Evolutionary conservation across 352 stramenopile genomes (phyloP), one percentile per base, ranked within the genome.

Genomic region (Globisporangium uncinulatum): DNA sequence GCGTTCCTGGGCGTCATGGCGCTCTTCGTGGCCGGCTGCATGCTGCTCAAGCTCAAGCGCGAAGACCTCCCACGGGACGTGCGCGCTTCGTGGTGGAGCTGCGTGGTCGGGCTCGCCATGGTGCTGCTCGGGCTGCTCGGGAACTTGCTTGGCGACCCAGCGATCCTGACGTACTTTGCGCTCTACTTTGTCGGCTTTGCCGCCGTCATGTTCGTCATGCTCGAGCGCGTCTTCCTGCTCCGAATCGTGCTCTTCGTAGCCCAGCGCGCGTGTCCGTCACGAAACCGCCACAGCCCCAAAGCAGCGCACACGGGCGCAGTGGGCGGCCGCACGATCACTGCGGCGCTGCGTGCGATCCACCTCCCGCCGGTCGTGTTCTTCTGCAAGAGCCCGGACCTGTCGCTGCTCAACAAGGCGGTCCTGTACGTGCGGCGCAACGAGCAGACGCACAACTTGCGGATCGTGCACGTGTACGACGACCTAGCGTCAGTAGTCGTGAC

Each of bases 371-470:
- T 94, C 57, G 62, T 97, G 17, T 97, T 96, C 65, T 96, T 95
- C 64, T 86, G 71, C 70, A 97, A 97, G 72, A 50, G 65, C 1
- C 77, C 85, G 34, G 84, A 97, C 63, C 62, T 96, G 7, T 86
- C 90, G 59, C 73, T 90, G 48, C 57, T 96, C 43, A 97, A 97
- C 74, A 97, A 97, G 63, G 87, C 86, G 9, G 73, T 97, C 34
- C 70, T 95, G 8, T 97, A 96, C 58, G 87, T 96, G 50, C 80
- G 81, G 14, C 66, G 82, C 17, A 97, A 97, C 63, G 78, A 88
- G 24, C 82, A 95, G 61, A 96, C 87, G 4, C 71, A 89, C 51
- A 86, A 77, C 19, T 70, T 97, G 49, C 79, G 89, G 52, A 74
- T 97, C 44, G 84, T 96, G 31, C 87, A 97, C 65, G 65, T 87